A percentile compares a stretch with the other conserved stretches of the same genome.
phyloP scores from a whole-genome alignment of 1,139 yeast genomes.

The Geotrichum macrosporum region DNA sequence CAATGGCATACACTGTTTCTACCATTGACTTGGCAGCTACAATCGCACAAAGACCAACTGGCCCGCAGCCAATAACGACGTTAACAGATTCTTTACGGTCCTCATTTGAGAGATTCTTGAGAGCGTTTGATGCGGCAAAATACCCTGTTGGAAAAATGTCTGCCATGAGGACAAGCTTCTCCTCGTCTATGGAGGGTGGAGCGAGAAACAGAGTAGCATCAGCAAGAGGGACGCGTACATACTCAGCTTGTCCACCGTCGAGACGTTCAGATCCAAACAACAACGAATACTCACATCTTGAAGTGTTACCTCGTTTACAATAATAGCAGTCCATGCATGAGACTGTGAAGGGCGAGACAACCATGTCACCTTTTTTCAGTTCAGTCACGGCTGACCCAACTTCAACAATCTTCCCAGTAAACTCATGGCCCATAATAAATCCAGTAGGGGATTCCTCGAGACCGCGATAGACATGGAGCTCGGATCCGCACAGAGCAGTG shows the following conservation, averaged over 20 bases:
- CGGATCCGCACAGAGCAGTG: conserved; percentile 61
- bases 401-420: conserved; percentile 65
- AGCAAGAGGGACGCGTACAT: conserved; percentile 55
- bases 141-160: conserved; percentile 66
- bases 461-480: conserved; percentile 58
- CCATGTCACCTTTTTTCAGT: conserved; percentile 70
- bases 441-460: conserved; percentile 47
- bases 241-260: conserved; percentile 61
- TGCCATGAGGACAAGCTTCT: conserved; percentile 55
- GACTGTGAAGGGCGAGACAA: conserved; percentile 55
- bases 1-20: conserved; percentile 48
- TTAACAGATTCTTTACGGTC: conserved; percentile 31
- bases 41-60: conserved; percentile 59
- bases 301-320: conserved; percentile 50
- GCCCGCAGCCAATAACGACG: conserved; percentile 60
- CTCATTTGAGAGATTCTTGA: conserved; percentile 38
- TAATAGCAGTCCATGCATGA: conserved; percentile 58
- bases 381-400: conserved; percentile 58
- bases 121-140: conserved; percentile 51
- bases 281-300: conserved; percentile 49
- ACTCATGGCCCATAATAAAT: conserved; percentile 71
- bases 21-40: conserved; percentile 48
- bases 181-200: conserved; percentile 41
- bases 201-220: conserved; percentile 48
- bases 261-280: conserved; percentile 54